Evolutionary conservation across 1,139 yeast genomes (phyloP), one percentile per base, ranked within the genome.

Genomic region (Geotrichum armillariae): DNA sequence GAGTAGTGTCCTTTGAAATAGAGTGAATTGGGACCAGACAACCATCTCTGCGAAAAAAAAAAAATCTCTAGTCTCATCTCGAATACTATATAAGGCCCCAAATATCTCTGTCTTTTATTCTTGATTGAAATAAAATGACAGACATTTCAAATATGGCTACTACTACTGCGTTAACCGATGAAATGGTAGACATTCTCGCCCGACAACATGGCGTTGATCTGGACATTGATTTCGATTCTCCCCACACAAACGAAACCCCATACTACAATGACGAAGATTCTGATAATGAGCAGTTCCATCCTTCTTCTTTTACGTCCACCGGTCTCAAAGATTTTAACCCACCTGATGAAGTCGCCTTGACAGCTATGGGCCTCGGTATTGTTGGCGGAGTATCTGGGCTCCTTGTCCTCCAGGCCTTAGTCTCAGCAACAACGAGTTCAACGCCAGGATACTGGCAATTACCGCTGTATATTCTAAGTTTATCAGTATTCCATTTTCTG

Each of bases 401-500:
- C n/a, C 33, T 36, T 5, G 12, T 18, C 14, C 18, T 44, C 9
- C 46, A 42, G 18, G 23, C 48, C 16, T 12, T 20, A 14, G 17
- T 32, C 5, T 8, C 34, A 8, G 16, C 34, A 5, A 8, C 12
- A 11, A 14, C 29, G 22, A 23, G 11, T 21, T 11, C 20, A 12
- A 18, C 38, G 8, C 9, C 35, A 9, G 45, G 41, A 14, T 39
- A 41, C 41, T 52, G 54, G 54, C 62, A 61, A 6, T 68, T 77
- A 53, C 71, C 79, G 6, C 23, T 79, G 1, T 90, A 85, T 64
- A 57, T 85, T 18, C 64, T 76, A 18, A 68, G 77, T 3, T 66
- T 87, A 18, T 67, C 83, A 1, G 21, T 75, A 0, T 93, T 93
- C 70, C 98, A 93, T 66, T 77, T 86, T 60, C 65, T 89, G 29